Base-by-base conservation (phyloP, 2,329 filamentous ascomycete species). In the Neopestalotiopsis sp. region DNA sequence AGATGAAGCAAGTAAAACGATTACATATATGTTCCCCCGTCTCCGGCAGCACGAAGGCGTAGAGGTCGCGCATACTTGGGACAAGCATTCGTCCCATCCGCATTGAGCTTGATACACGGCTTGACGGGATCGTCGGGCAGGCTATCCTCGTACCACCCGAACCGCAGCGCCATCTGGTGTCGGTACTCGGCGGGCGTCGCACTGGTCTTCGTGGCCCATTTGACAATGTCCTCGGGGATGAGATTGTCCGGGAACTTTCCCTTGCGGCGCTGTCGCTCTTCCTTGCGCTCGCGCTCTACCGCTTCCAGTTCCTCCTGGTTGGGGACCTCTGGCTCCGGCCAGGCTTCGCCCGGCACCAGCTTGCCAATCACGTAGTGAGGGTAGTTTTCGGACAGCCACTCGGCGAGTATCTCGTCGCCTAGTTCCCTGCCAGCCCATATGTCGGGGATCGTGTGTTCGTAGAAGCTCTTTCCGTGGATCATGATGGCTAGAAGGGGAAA, bases 331-430 rank as follows among this genome's bases (percentile, higher is more conserved):
- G 5, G 65, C 56, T 28, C 30, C 17, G 30, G 32, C 65, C 53
- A 57, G 28, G 68, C 68, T n/a, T 42, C 30, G 14, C 68, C 68
- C 28, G 4, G 3, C 14, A 70, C 66, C 13, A 61, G 30, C 24
- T 38, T 58, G 20, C 68, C 68, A 32, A 70, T 49, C 34, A 63
- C 24, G 38, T 61, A 57, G 34, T 70, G 56, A 30, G 17, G 14
- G 6, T 67, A 66, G 32, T 58, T n/a, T 1, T 66, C 20, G 3
- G 12, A 1, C 4, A 70, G 61, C 68, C 68, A 70, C 13, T 24
- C 9, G 9, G 65, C 32, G 12, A 70, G 45, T 1, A 1, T 13
- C n/a, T 24, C 28, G 20, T 70, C 66, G 17, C 10, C 38, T 13
- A 70, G 17, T 5, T 53, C 53, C 4, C 9, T n/a, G n/a, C 68